Conservation (phyloP, 2,329 filamentous ascomycete species). For the Metarhizium brunneum region DNA sequence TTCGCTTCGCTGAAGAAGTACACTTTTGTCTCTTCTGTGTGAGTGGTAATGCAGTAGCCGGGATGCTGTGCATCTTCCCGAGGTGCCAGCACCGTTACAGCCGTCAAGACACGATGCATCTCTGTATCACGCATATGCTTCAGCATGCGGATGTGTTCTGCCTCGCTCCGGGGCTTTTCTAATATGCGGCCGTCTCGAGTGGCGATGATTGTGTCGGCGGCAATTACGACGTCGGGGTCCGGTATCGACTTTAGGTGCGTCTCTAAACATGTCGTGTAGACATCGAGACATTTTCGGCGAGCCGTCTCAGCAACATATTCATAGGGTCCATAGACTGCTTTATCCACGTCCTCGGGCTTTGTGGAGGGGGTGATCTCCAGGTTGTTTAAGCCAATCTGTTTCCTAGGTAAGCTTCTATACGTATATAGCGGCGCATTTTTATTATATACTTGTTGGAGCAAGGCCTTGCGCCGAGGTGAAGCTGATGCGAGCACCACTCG, state of each 20-base stretch:
- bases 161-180: slow-evolving; percentile 80
- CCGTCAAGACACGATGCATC: slow-evolving; percentile 76
- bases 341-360: slow-evolving; percentile 78
- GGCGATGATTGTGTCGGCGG: slow-evolving; percentile 86
- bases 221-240: slow-evolving; percentile 78
- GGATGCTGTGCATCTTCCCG: slow-evolving; percentile 71
- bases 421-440: not conserved
- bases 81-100: slow-evolving; percentile 75
- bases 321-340: slow-evolving; percentile 62
- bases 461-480: slow-evolving; percentile 73
- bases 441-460: slow-evolving; percentile 57
- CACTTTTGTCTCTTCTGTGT: slow-evolving; percentile 88
- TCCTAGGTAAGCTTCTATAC: slow-evolving; percentile 7
- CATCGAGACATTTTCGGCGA: slow-evolving; percentile 68
- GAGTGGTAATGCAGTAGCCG: slow-evolving; percentile 72
- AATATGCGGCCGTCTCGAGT: slow-evolving; percentile 66
- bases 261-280: slow-evolving; percentile 44
- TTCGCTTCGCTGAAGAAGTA: slow-evolving; percentile 61
- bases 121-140: slow-evolving; percentile 68
- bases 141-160: slow-evolving; percentile 77
- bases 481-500: slow-evolving; percentile 84
- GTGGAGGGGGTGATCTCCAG: slow-evolving; percentile 78
- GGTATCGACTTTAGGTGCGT: slow-evolving; percentile 33
- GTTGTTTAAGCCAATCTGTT: slow-evolving; percentile 66
- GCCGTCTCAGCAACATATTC: slow-evolving; percentile 91